A percentile compares a stretch with the other conserved stretches of the same genome.
These are phyloP conservation scores for Candida nitratophila DNA, from an alignment of 805 yeast species.

Conservation along the genomic window DNA sequence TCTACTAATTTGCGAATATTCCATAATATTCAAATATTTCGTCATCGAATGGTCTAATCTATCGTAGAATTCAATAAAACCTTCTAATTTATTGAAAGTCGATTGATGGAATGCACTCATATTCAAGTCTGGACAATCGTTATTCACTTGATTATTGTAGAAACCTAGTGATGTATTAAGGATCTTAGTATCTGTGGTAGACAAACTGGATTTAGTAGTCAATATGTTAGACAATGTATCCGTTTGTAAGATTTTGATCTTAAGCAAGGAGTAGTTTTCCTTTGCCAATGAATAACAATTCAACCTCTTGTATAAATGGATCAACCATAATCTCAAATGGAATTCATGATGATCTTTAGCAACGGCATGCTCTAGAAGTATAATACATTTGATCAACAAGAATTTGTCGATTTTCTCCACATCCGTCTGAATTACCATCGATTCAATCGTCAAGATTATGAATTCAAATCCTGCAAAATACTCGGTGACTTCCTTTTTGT, in stretches of 20 bases:
- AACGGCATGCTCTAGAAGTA: conserved; percentile 52
- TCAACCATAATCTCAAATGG: conserved; percentile 63
- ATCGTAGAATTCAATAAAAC: conserved; percentile 55
- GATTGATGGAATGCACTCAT: conserved; percentile 48
- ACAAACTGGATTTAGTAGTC: conserved; percentile 38
- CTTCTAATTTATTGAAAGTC: conserved; percentile 59
- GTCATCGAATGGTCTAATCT: conserved; percentile 45
- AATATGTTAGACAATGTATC: conserved; percentile 59
- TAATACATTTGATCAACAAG: conserved; percentile 32
- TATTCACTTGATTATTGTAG: conserved; percentile 43
- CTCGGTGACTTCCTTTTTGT: conserved; percentile 49
- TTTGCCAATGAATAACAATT: conserved; percentile 48
- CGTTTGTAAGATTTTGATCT: conserved; percentile 67
- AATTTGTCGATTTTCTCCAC: conserved; percentile 6
- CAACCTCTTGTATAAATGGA: conserved; percentile 50
- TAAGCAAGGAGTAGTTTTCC: conserved; percentile 44
- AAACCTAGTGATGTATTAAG: conserved; percentile 36
- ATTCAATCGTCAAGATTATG: conserved; percentile 46
- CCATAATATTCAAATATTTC: conserved; percentile 29
- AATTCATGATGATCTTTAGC: conserved; percentile 63
- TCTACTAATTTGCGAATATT: conserved; percentile 27
- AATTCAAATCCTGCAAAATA: conserved; percentile 66
- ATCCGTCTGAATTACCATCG: conserved; percentile 14
- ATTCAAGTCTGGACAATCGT: conserved; percentile 43
- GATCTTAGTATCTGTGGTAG: conserved; percentile 25